phyloP scores from a whole-genome alignment of 345 rosid genomes.

The Rubroshorea leprosula region DNA sequence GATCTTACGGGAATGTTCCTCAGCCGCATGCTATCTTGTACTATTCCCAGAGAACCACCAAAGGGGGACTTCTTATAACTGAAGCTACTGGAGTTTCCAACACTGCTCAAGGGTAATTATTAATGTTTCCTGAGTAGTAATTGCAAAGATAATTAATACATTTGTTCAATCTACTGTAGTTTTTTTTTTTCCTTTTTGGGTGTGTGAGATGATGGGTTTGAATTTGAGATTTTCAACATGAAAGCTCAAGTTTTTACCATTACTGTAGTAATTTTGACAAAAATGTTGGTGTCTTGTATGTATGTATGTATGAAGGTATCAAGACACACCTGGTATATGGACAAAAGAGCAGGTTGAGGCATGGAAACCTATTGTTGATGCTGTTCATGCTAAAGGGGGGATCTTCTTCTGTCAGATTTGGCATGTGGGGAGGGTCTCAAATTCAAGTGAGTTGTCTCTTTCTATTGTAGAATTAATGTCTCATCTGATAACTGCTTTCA shows the following conservation, averaged over 20 bases:
- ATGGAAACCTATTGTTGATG: slow-evolving; percentile 5
- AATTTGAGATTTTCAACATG: too few relatives aligned
- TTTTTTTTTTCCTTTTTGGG: too few relatives aligned
- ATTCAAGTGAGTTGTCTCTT: not conserved
- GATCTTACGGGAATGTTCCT: slow-evolving; percentile 15
- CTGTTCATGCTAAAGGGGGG: slow-evolving; percentile 2
- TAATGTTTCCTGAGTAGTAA: too few relatives aligned
- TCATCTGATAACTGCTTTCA: too few relatives aligned
- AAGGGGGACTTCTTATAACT: slow-evolving; percentile 14
- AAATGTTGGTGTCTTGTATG: too few relatives aligned
- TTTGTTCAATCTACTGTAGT: too few relatives aligned
- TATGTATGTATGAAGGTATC: not conserved
- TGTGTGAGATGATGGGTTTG: too few relatives aligned
- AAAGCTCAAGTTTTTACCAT: too few relatives aligned
- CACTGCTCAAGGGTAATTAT: not conserved
- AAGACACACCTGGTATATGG: slow-evolving; percentile 6
- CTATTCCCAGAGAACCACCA: slow-evolving; percentile 15
- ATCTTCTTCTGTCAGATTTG: not conserved
- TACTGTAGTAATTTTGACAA: too few relatives aligned
- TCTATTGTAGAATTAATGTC: not conserved
- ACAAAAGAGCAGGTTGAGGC: slow-evolving; percentile 7
- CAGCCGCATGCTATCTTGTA: slow-evolving; percentile 16
- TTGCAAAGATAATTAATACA: too few relatives aligned
- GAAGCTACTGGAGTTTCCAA: slow-evolving; percentile 19
- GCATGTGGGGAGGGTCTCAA: not conserved